Base-by-base conservation (phyloP, 345 rosid genomes). In the Moringa oleifera region DNA sequence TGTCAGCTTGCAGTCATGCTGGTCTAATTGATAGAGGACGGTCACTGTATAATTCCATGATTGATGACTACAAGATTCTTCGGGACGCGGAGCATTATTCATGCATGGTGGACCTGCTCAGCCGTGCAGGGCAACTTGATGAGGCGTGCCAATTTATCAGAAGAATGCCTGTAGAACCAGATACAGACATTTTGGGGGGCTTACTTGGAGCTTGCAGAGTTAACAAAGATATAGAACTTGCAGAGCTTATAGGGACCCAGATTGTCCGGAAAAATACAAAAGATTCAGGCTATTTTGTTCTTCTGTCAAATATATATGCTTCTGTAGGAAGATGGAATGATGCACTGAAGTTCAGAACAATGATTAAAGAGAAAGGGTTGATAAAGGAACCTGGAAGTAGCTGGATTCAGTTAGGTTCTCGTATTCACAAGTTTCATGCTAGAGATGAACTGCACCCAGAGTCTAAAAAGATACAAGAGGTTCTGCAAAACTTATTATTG, bases 61-160 rank as follows among this genome's bases (percentile, higher is more conserved):
- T 58, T 23, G 28, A 25, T 10, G 61, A 73, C 50, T 73, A 84
- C 54, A 58, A 47, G 21, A 63, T 79, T 63, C 51, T 54, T 58
- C 82, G 75, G 18, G 67, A 63, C 36, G 72, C 57, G 70, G 85
- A 82, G 66, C 85, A 82, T 56, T 74, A 77, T 66, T 74, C 85
- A 0, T 84, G 90, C 78, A 69, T 81, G 58, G 85, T 70, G 49
- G 87, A 84, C 65, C 83, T 84, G 66, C 73, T 77, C 4, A 81
- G 80, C 53, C 72, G 87, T 47, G 81, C 81, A 20, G 87, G 85
- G 37, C 62, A 56, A 25, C 55, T 80, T 41, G 63, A 57, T 62
- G 71, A 63, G 53, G 87, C 87, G 23, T 72, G 58, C 22, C 18
- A 68, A 25, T 68, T 82, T 24, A 65, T 77, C 15, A 59, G 72